Conservation (phyloP, 2,329 filamentous ascomycete genomes). For the Trichoderma sp. region DNA sequence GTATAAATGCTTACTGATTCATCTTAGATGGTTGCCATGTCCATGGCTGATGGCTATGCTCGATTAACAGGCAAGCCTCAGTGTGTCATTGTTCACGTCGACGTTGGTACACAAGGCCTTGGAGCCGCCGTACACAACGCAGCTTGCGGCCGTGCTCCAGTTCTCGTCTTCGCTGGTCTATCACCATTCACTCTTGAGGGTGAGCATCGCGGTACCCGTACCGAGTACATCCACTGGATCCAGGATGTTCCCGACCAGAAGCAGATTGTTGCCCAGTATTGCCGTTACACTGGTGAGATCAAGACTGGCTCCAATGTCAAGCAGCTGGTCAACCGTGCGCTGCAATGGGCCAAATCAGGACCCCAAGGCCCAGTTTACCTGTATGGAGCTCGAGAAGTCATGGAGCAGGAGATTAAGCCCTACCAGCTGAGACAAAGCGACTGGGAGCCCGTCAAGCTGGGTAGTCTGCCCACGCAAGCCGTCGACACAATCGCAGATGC, state of each 20-base stretch:
- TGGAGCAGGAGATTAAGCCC: conserved; percentile 79
- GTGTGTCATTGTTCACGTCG: conserved; percentile 76
- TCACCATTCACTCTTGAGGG: conserved; percentile 76
- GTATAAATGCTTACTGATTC: neutral
- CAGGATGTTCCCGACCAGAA: conserved; percentile 82
- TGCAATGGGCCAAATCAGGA: conserved; percentile 76
- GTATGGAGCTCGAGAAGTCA: conserved; percentile 72
- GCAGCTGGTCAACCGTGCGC: conserved; percentile 80
- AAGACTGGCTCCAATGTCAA: conserved; percentile 83
- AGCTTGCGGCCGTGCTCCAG: conserved; percentile 68
- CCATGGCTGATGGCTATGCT: conserved; percentile 80
- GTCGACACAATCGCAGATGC: conserved; percentile 60
- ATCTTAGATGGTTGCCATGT: conserved; percentile 74
- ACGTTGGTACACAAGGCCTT: conserved; percentile 77
- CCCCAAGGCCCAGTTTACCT: conserved; percentile 80
- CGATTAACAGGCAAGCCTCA: conserved; percentile 69
- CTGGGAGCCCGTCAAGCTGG: conserved; percentile 69
- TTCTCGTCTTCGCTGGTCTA: conserved; percentile 75
- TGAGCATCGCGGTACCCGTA: conserved; percentile 72
- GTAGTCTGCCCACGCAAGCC: conserved; percentile 53
- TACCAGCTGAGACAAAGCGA: conserved; percentile 65
- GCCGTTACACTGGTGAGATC: conserved; percentile 77
- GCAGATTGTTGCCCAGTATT: conserved; percentile 79
- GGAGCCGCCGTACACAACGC: conserved; percentile 78
- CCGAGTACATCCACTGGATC: conserved; percentile 85